phyloP scores from a whole-genome alignment of 1,284 basidiomycete genomes.

The Prillingera fragicola region DNA sequence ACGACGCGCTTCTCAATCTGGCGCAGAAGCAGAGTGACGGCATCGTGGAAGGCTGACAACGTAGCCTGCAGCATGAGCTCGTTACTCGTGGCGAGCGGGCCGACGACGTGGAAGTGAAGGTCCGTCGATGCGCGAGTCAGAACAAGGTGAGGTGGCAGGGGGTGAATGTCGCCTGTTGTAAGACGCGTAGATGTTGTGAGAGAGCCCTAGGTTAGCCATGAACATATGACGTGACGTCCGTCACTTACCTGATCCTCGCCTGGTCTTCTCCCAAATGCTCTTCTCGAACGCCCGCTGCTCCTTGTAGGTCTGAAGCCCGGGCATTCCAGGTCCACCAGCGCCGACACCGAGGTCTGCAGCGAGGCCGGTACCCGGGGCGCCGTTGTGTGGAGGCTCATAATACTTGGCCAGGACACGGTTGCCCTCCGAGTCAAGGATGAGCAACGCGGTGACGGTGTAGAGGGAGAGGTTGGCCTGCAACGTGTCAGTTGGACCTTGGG shows the following conservation, averaged over 20 bases:
- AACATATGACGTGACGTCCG: not conserved
- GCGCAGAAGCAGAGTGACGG: constrained; percentile 74
- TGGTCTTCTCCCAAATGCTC: constrained; percentile 89
- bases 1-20: constrained; percentile 94
- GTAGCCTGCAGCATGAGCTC: constrained; percentile 91
- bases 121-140: constrained; percentile 92
- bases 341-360: constrained; percentile 49
- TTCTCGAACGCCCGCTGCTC: constrained; percentile 96
- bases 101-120: constrained; percentile 91
- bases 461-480: constrained; percentile 68
- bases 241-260: constrained; percentile 74
- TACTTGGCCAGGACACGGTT: constrained; percentile 94
- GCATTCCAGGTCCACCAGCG: constrained; percentile 39
- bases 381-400: constrained; percentile 60
- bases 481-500: not conserved
- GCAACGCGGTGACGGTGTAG: constrained; percentile 77
- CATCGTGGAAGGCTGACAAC: constrained; percentile 79
- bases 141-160: constrained; percentile 80
- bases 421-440: constrained; percentile 90
- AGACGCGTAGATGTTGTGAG: not conserved
- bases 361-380: constrained; percentile 48
- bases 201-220: not conserved
- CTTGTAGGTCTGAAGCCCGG: constrained; percentile 59
- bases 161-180: constrained; percentile 81
- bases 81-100: constrained; percentile 75